Evolutionary conservation across 805 yeast species (phyloP).

Genomic region (Sugiyamaella americana): DNA sequence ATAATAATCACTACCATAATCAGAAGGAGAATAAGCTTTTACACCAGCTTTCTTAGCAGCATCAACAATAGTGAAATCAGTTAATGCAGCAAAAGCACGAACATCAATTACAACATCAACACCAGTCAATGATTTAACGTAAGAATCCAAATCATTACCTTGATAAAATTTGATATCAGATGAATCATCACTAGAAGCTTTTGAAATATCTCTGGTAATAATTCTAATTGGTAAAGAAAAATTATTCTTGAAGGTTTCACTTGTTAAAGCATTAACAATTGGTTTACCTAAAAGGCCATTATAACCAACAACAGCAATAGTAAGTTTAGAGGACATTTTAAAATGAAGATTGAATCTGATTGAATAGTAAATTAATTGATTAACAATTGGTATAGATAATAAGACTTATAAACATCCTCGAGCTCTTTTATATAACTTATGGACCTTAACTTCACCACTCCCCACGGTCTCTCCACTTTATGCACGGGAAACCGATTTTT

Average conservation of each 20-base stretch:
- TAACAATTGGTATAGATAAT: too few relatives aligned
- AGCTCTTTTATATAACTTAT: too few relatives aligned
- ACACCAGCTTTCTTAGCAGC: conserved; percentile 38
- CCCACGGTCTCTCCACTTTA: too few relatives aligned
- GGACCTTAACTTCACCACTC: too few relatives aligned
- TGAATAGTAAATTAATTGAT: too few relatives aligned
- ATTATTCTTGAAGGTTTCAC: conserved; percentile 4
- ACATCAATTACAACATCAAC: conserved; percentile 49
- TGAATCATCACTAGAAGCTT: conserved; percentile 6
- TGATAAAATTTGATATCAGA: neutral
- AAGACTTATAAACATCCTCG: too few relatives aligned
- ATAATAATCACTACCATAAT: conserved; percentile 45
- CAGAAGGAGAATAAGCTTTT: conserved; percentile 52
- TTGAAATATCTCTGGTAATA: conserved; percentile 23
- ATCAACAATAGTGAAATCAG: conserved; percentile 32
- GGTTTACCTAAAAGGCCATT: conserved; percentile 7
- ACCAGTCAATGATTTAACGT: conserved; percentile 35
- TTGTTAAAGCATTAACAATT: conserved; percentile 4
- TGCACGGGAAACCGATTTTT: too few relatives aligned
- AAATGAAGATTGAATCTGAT: too few relatives aligned
- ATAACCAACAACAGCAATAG: conserved; percentile 9
- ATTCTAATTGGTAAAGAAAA: conserved; percentile 7
- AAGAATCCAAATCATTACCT: conserved; percentile 1
- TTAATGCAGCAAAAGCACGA: conserved; percentile 31
- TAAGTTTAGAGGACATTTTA: conserved; percentile 28